Evolutionary conservation across 176 grass and related monocot genomes (phyloP), one percentile per base, ranked within the genome.

Genomic region (Chloris gayana): DNA sequence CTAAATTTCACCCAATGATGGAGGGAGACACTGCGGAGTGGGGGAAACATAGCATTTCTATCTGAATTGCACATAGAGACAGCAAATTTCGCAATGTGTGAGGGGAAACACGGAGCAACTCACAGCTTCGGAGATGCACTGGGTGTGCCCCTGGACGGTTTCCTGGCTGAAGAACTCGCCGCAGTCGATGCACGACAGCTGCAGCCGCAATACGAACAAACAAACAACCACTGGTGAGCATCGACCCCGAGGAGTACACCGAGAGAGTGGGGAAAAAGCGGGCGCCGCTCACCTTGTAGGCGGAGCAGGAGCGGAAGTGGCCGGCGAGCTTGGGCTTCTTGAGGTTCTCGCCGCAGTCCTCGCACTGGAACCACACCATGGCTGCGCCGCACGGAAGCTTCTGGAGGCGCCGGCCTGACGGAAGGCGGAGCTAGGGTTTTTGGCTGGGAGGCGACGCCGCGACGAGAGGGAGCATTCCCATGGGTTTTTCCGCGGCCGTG

Each of bases 341-440:
- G 82, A 99, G 79, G 72, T 99, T 83, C 75, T 93, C 96, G 10
- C 92, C 90, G 32, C 96, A 95, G 51, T 91, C 92, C 68, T 99
- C 96, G 79, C 96, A 98, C 84, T 95, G 96, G 72, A 99, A 99
- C 96, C 96, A 99, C 69, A 99, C 96, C 96, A 99, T 99, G 32
- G 76, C 80, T 18, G 63, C 58, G 41, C 38, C 39, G 15, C 29
- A 59, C 17, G 85, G 73, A 76, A 64, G 79, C 27, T 82, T 69
- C 77, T 74, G 50, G 50, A 45, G 53, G 77, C 47, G 77, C 21
- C 17, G 64, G 14, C 22, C 41, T 29, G 6, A 11, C 49, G 17
- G 33, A 21, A 7, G 45, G 37, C 33, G 61, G 64, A 47, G 32
- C 11, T 25, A 68, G 73, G 39, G 35, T n/a, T 76, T 84, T 88